Evolutionary conservation across 2,329 filamentous ascomycete species (phyloP), one percentile per base, ranked within the genome.

Genomic region (Parastagonospora nodorum): DNA sequence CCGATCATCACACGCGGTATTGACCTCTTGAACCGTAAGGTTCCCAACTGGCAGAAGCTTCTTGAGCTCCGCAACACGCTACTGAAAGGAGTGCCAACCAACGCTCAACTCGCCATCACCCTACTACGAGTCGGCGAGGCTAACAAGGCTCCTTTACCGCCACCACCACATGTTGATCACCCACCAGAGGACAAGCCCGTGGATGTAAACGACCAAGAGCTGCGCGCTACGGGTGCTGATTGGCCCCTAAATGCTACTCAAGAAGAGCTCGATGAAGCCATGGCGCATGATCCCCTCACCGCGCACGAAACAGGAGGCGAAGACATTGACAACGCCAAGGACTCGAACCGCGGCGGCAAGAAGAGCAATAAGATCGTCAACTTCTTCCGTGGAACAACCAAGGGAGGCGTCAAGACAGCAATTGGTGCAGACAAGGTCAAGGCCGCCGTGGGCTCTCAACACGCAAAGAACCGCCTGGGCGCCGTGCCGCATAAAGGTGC

Each of bases 81-180:
- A 1, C 83, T 96, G 43, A 90, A 88, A 66, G 89, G 90, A 2
- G 86, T 94, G 0, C 91, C 91, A 1, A 96, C 90, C 1, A 94
- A 95, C 67, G 89, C 90, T 3, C 91, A 96, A 66, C 82, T 95
- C 14, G 86, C 90, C 0, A 77, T 95, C 27, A 95, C 90, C 0
- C 80, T 95, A 1, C 83, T 95, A 9, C 88, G 91, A 5, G 85
- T 93, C 28, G 90, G 90, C 35, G 91, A 95, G 73, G 84, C 84
- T 9, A 92, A 92, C 74, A 88, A 89, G 58, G 87, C 89, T 0
- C 91, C 91, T 0, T 74, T 95, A 0, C 89, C 90, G 28, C 78
- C 83, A 9, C 82, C 83, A 16, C 82, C 83, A 12, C 71, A 68
- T 12, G 73, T 78, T 16, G 53, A 63, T 2, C 55, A 69, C 8